Evolutionary conservation across 2,329 filamentous ascomycete genomes (phyloP).

Genomic region (Helotiales sp.): DNA sequence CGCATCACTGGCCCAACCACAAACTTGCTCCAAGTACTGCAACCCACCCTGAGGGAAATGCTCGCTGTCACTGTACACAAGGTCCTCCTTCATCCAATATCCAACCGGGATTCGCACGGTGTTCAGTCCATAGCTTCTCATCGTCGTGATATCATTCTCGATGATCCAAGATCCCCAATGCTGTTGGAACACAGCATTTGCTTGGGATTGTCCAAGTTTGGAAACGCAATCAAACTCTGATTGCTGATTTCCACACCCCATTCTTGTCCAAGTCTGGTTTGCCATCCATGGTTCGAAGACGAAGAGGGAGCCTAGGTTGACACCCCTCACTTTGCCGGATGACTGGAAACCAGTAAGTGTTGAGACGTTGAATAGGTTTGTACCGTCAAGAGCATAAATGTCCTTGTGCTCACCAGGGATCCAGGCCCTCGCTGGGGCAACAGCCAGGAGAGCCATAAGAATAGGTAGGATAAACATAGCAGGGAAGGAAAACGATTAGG

Average conservation of each 20-base stretch:
- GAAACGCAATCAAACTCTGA: conserved; percentile 51
- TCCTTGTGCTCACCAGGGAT: background rate
- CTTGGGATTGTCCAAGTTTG: conserved; percentile 43
- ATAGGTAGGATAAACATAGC: background rate
- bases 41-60: conserved; percentile 48
- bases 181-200: conserved; percentile 43
- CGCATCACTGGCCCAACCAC: conserved; percentile 44
- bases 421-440: background rate
- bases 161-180: conserved; percentile 52
- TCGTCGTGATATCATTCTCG: conserved; percentile 44
- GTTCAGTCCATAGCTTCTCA: conserved; percentile 46
- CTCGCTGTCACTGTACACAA: conserved; percentile 45
- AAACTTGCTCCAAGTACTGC: conserved; percentile 44
- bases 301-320: conserved; percentile 50
- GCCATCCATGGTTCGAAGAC: conserved; percentile 51
- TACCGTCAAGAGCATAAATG: background rate
- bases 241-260: conserved; percentile 44
- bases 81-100: conserved; percentile 49
- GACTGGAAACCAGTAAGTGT: conserved; percentile 12
- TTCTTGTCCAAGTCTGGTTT: conserved; percentile 39
- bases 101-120: conserved; percentile 50
- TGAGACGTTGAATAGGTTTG: background rate
- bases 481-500: background rate
- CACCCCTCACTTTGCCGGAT: conserved; percentile 45
- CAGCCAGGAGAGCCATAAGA: background rate